Evolutionary conservation across 2,329 filamentous ascomycete genomes (phyloP), one percentile per base, ranked within the genome.

Genomic region (Fusarium dimerum): DNA sequence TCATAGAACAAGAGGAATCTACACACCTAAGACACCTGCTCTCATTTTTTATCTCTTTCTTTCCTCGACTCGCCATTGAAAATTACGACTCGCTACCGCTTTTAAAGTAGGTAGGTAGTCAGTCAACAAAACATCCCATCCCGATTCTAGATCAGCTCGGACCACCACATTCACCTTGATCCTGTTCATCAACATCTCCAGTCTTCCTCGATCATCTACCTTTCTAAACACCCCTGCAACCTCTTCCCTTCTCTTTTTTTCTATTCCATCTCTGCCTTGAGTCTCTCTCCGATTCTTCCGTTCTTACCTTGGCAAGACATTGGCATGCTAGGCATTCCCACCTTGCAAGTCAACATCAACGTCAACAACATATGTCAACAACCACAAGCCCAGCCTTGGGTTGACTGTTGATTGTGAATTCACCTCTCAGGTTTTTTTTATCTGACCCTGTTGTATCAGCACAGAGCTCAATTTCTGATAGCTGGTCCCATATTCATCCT

Each of bases 301-400:
- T 46, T 52, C 53, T 16, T 60, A 54, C 60, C 48, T 55, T 50
- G 52, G 55, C 53, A 36, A 59, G 50, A 64, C 59, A 59, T 60
- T 65, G 61, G 63, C 60, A 65, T 65, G 63, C 61, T 59, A 47
- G 63, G 48, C 63, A 66, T 65, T 65, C 63, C 61, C 63, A 55
- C 45, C 49, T 47, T 54, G 54, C 47, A 45, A 32, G 53, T 57
- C 55, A 51, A 54, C 43, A 36, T 36, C 32, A 45, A 50, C 41
- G 43, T 26, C 20, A 40, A 43, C 45, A 41, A 48, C 32, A 40
- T 20, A 40, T 34, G 17, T 39, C 48, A 32, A 52, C 50, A 55
- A 47, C 46, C 41, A 59, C 40, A 55, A 46, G 36, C 43, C 20
- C 49, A 53, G 43, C 48, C 52, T 44, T 51, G 48, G 20, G 38